Evolutionary conservation across 192 early-diverging fungal genomes (phyloP), one percentile per base, ranked within the genome.

Genomic region (Backusella australiensis): DNA sequence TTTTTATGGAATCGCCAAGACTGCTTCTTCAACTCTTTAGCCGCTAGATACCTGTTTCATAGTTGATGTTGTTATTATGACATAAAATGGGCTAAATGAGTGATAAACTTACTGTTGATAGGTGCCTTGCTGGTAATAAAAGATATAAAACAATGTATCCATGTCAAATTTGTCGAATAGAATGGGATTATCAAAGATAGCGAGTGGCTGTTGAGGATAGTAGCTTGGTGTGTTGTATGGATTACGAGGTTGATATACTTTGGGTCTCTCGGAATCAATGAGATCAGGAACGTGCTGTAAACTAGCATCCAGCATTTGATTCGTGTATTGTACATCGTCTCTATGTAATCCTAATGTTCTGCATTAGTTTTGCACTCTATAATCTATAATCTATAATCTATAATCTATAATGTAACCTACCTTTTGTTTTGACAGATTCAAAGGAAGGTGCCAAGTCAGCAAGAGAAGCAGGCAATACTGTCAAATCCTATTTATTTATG

Each of bases 1-100:
- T 98, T 96, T 87, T 97, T 99, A 83, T 99, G 98, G 85, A 98
- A 99, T 69, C 98, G 89, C 98, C 98, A 99, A 19, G 93, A 94
- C 73, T 98, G 97, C 78, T 94, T 92, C 80, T 98, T 98, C 56
- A 99, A 84, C 82, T 99, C 98, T 63, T 93, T 86, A 6, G 96
- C 97, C 23, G 98, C 98, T 72, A 98, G 79, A 79, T 93, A 95
- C 39, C 69, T 71, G n/a, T 23, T n/a, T 42, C 38, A 68, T 19
- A 32, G 32, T 32, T 32, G 32, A 32, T 21, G 9, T 35, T n/a
- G 1, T 21, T 11, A 17, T 38, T 38, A 21, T 4, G 14, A 26
- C 11, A 14, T 44, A 44, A 32, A n/a, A 14, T 29, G 26, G 8
- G 1, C 6, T 21, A 71, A 19, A 19, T 34, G 2, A 3, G 17